Evolutionary conservation across 1,139 yeast species (phyloP).

Genomic region (Diutina mesorugosa): DNA sequence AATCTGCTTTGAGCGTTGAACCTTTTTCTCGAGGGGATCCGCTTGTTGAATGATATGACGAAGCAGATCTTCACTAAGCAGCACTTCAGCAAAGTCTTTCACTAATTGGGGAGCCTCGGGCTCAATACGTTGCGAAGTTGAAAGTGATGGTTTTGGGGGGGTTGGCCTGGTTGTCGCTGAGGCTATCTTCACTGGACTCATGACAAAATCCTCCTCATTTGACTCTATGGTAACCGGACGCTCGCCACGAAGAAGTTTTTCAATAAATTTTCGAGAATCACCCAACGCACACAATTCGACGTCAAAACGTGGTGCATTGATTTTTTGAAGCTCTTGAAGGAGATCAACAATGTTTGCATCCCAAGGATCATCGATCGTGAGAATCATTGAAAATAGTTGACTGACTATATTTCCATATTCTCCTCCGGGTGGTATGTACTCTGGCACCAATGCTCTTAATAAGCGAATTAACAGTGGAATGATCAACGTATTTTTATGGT

Average conservation of each 20-base stretch:
- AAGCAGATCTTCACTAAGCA: conserved; percentile 13
- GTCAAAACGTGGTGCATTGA: conserved; percentile 11
- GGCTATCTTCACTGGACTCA: neutral
- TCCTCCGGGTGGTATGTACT: conserved; percentile 20
- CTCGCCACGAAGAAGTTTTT: neutral
- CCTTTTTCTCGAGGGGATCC: conserved; percentile 26
- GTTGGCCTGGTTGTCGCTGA: neutral
- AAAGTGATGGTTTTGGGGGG: neutral
- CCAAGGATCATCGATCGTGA: conserved; percentile 18
- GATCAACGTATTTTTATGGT: conserved; percentile 6
- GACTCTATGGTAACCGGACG: neutral
- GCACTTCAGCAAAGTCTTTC: conserved; percentile 28
- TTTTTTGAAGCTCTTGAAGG: conserved; percentile 17
- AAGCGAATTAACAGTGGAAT: conserved; percentile 15
- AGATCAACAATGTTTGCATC: conserved; percentile 13
- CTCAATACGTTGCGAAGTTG: neutral
- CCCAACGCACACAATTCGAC: neutral
- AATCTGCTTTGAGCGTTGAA: conserved; percentile 22
- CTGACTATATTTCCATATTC: conserved; percentile 16
- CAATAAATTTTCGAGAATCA: neutral
- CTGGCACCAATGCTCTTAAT: conserved; percentile 15
- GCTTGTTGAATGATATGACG: conserved; percentile 26
- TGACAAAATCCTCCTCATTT: neutral
- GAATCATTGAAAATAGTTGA: conserved; percentile 20
- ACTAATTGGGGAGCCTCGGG: conserved; percentile 7